Percentiles rank a stretch among this genome's conserved stretches.
phyloP scores from a whole-genome alignment of 768 basidiomycete species.

The Serendipita vermifera region DNA sequence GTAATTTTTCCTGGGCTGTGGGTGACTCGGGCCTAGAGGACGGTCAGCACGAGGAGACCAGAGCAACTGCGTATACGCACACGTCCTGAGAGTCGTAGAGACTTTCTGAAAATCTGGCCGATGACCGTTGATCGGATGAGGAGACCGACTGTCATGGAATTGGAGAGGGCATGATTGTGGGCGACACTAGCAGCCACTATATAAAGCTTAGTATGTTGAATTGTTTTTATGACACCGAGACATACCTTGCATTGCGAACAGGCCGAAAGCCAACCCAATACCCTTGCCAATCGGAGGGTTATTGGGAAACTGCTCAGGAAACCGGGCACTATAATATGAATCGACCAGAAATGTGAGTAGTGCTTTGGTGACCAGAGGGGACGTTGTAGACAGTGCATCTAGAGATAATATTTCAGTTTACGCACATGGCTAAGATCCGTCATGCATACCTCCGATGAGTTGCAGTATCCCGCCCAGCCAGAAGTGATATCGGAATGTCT shows the following conservation, averaged over 20 bases:
- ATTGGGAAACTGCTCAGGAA: constrained; percentile 28
- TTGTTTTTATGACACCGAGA: constrained; percentile 10
- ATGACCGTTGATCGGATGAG: constrained; percentile 35
- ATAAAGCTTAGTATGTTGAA: background rate
- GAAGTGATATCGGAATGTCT: background rate
- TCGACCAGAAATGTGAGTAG: constrained; percentile 46
- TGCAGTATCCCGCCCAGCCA: constrained; percentile 5
- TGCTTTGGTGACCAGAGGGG: constrained; percentile 45
- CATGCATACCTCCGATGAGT: constrained; percentile 5
- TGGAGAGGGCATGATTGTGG: constrained; percentile 11
- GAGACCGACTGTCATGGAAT: background rate
- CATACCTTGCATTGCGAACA: constrained; percentile 50
- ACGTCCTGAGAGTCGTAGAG: constrained; percentile 49
- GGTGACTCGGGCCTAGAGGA: constrained; percentile 30
- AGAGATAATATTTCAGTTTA: background rate
- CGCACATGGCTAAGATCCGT: background rate
- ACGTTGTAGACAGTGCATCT: constrained; percentile 40
- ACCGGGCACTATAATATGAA: constrained; percentile 31
- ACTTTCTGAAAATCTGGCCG: constrained; percentile 48
- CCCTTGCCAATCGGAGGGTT: constrained; percentile 38
- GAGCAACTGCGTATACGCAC: background rate
- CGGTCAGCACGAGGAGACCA: background rate
- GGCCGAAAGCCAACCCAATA: constrained; percentile 43
- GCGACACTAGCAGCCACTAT: background rate
- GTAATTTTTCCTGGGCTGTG: constrained; percentile 56